Base-by-base conservation (phyloP, 129 eudicot species). In the Rutidosis leptorrhynchoides region DNA sequence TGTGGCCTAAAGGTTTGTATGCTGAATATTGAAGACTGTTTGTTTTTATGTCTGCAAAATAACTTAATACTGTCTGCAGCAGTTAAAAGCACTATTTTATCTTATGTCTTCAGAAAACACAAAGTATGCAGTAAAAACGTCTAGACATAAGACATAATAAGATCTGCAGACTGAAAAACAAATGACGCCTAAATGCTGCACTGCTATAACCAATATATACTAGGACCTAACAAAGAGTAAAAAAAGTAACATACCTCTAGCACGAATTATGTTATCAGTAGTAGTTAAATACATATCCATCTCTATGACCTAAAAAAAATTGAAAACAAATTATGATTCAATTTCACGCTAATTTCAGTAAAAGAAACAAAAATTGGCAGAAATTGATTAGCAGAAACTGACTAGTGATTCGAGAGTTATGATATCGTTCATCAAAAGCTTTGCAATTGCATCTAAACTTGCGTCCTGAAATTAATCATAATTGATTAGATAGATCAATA, bases 211-310 rank as follows among this genome's bases (percentile, higher is more conserved):
- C 37, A 40, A 42, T 12, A 11, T 30, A 7, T 28, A n/a, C n/a
- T n/a, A 72, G 23, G 17, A 24, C 26, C 37, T 29, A 32, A 32
- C 8, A 32, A 32, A 32, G 37, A 32, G 42, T 12, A 53, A 28
- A 8, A 49, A 16, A 24, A 51, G 28, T 42, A 53, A 15, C 23
- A 29, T 76, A 93, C 99, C 99, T 86, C 99, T 82, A 3, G 92
- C 83, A 69, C 96, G 99, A 74, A 86, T 76, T 37, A 84, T 77
- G 80, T 72, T 77, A 57, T 88, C 96, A 0, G 96, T 78, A 14
- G 95, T 82, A 33, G 99, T 93, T 83, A 93, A 65, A 79, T 93
- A 88, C 96, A 88, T 68, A 76, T 77, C 95, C 99, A 93, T 86
- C 65, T 86, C 99, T 78, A 83, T 82, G 54, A 93, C 96, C 99